Base-by-base conservation (phyloP, 202 grass and related monocot species). In the Hordeum pubiflorum region DNA sequence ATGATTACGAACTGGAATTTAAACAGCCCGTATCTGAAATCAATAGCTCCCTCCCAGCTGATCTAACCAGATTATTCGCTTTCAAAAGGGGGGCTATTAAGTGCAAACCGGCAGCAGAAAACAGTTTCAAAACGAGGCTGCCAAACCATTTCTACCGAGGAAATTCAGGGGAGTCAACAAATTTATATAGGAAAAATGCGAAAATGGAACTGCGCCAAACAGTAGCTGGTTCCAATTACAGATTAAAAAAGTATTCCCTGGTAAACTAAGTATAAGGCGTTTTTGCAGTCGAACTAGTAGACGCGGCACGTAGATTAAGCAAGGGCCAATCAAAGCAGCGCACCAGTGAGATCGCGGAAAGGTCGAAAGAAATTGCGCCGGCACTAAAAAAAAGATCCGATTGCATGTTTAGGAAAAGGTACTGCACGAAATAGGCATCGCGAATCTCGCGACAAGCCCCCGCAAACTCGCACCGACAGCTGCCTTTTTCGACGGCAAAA, bases 381-480 rank as follows among this genome's bases (percentile, higher is more conserved):
- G 4, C 10, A 15, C 27, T 6, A 14, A 32, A 22, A 2, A 33
- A 26, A 48, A 13, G 4, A 32, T 6, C 48, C 4, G 50, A 54
- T 10, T 20, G 52, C 71, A 8, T 55, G 17, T 77, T 69, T 17
- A 12, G 63, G 9, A 2, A 18, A 80, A 62, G 50, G 2, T 54
- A 31, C 1, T 0, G 1, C 36, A 15, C 31, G 62, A 43, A 46
- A 37, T 58, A 11, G 54, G 48, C 26, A 63, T 43, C 62, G 80
- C 29, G 55, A 86, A 86, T 90, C 84, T 86, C 43, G 80, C 75
- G 55, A 14, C 55, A 54, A 6, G 26, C 60, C 69, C 61, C 60
- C 44, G 18, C 68, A 10, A 17, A 39, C 48, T 11, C 33, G 56
- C 77, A 65, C 87, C 79, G 69, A 89, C 79, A 86, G 20, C 17